Evolutionary conservation across 768 basidiomycete species (phyloP).

Genomic region (Boletus rufocinnamomeus): DNA sequence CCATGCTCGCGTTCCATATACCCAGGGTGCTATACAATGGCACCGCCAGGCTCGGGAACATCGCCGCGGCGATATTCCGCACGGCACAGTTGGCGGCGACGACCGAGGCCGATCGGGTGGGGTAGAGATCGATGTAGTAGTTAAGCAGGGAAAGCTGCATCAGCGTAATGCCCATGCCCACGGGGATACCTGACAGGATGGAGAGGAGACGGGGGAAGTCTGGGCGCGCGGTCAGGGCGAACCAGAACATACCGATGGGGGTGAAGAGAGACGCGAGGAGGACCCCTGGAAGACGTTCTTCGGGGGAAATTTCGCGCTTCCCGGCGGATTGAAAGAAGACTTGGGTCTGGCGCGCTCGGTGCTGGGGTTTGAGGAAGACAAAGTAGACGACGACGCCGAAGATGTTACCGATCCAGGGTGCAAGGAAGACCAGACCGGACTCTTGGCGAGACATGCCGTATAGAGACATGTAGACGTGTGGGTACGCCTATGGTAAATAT

Average conservation of each 20-base stretch:
- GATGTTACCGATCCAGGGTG: conserved; percentile 30
- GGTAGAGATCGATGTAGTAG: conserved; percentile 35
- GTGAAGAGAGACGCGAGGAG: conserved; percentile 29
- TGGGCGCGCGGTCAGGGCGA: conserved; percentile 23
- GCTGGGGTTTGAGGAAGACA: conserved; percentile 24
- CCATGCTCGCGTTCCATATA: conserved; percentile 18
- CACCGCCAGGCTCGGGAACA: conserved; percentile 29
- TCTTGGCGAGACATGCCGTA: conserved; percentile 31
- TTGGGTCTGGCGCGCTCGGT: conserved; percentile 18
- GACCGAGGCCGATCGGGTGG: conserved; percentile 32
- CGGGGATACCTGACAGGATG: conserved; percentile 27
- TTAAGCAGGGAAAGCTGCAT: conserved; percentile 31
- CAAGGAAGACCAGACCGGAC: conserved; percentile 26
- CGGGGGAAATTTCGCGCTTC: conserved; percentile 26
- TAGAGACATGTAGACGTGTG: conserved; percentile 20
- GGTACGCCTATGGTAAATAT: conserved; percentile 22
- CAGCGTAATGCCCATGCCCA: conserved; percentile 33
- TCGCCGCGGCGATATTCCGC: conserved; percentile 22
- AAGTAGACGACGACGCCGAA: conserved; percentile 31
- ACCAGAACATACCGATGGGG: conserved; percentile 33
- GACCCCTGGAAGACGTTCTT: conserved; percentile 31
- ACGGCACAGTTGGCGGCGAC: conserved; percentile 31
- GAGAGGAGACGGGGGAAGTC: conserved; percentile 13
- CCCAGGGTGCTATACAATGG: conserved; percentile 27
- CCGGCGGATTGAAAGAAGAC: conserved; percentile 23